Percentiles rank a stretch among this genome's conserved stretches.
These are phyloP conservation scores for Mycena capillaripes DNA, from an alignment of 768 basidiomycete genomes.

Conservation along the genomic window DNA sequence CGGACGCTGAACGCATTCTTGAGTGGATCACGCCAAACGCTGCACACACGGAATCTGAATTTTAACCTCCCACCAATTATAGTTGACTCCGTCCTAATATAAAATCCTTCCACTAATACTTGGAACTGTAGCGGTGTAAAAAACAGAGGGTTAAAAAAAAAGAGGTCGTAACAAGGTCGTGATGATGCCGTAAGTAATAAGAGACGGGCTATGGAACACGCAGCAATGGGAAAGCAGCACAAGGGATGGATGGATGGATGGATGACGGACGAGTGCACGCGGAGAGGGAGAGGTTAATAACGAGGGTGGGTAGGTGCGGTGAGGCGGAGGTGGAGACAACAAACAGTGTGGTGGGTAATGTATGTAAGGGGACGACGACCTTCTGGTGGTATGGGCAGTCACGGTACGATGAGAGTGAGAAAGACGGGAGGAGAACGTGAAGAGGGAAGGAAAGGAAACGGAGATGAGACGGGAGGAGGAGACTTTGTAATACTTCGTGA, in stretches of 20 bases:
- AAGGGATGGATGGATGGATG: slow-evolving; percentile 17
- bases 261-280: slow-evolving; percentile 21
- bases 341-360: slow-evolving; percentile 7
- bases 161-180: not conserved
- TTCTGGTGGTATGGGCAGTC: not conserved
- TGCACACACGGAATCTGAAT: too few relatives aligned
- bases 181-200: not conserved
- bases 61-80: not conserved
- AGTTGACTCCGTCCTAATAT: not conserved
- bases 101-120: slow-evolving; percentile 7
- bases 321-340: slow-evolving; percentile 18
- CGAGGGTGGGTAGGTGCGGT: slow-evolving; percentile 14
- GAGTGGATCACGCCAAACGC: too few relatives aligned
- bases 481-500: slow-evolving; percentile 11
- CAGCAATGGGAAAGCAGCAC: slow-evolving; percentile 33
- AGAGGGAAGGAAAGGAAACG: not conserved
- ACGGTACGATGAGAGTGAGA: not conserved
- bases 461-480: not conserved
- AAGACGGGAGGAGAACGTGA: not conserved
- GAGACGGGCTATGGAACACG: slow-evolving; percentile 21
- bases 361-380: not conserved
- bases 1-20: too few relatives aligned
- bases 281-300: slow-evolving; percentile 5
- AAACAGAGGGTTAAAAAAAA: not conserved
- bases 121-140: not conserved